phyloP scores from a whole-genome alignment of 2,329 filamentous ascomycete species.

The Tolypocladium capitatum region DNA sequence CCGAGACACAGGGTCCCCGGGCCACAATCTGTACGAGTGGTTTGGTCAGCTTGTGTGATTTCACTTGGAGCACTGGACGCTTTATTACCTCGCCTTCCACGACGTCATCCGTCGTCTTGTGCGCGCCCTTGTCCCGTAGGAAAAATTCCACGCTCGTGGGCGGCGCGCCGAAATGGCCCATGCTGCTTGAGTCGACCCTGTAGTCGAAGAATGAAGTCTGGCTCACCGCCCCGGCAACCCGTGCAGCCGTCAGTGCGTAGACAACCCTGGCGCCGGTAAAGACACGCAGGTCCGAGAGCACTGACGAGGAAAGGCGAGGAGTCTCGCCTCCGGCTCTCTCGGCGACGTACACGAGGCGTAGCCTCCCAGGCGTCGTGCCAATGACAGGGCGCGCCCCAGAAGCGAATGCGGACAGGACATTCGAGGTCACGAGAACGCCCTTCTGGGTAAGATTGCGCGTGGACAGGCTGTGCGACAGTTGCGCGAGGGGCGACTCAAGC shows the following conservation, averaged over 20 bases:
- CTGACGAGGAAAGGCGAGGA: constrained; percentile 51
- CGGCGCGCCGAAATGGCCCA: constrained; percentile 67
- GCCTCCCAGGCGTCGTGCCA: constrained; percentile 52
- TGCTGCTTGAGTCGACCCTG: constrained; percentile 33
- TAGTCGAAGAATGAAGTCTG: constrained; percentile 89
- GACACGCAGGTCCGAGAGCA: constrained; percentile 69
- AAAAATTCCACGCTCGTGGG: constrained; percentile 68
- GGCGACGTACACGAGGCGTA: constrained; percentile 70
- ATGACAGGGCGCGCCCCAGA: constrained; percentile 46
- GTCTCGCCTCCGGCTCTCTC: constrained; percentile 53
- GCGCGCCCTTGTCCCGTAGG: constrained; percentile 46
- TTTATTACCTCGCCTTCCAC: constrained; percentile 50
- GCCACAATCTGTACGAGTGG: constrained; percentile 60
- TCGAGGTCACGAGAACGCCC: constrained; percentile 56
- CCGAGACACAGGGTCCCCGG: constrained; percentile 60
- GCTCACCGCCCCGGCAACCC: constrained; percentile 77
- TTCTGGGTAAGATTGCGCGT: constrained; percentile 53
- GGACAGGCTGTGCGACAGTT: constrained; percentile 58
- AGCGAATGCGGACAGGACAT: constrained; percentile 32
- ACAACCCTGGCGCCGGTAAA: constrained; percentile 69
- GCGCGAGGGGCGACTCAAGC: constrained; percentile 49
- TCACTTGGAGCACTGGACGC: constrained; percentile 11
- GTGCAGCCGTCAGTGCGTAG: constrained; percentile 70
- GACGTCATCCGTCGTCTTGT: constrained; percentile 50
- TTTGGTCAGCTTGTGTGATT: neutral